Base-by-base conservation (phyloP, 345 rosid genomes). In the Ceriops tagal region DNA sequence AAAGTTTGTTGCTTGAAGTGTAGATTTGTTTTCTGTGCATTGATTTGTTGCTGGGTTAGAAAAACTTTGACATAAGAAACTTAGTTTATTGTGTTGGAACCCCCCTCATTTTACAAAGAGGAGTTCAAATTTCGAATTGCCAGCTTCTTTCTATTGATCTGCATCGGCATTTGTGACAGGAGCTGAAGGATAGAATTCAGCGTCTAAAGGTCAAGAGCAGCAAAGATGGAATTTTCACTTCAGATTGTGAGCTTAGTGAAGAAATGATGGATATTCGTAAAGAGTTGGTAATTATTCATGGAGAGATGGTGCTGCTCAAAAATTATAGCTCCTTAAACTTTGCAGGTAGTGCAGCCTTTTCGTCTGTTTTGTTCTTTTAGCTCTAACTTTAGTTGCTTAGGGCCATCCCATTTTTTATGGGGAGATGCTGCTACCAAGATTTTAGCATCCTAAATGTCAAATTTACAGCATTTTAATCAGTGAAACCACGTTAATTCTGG, bases 181-280 rank as follows among this genome's bases (percentile, higher is more conserved):
- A 93, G 80, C 64, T 90, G 81, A 93, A 93, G 75, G 96, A 77
- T 77, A 81, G 92, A 85, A 92, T 92, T 37, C 85, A 90, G 69
- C 66, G 31, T 69, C 74, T 87, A 6, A 91, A 85, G 71, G 93
- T 80, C 68, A 84, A 68, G 69, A 86, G 84, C 27, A 75, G 80
- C 49, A 79, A 35, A 34, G 80, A 82, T 67, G 96, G 90, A 51
- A 80, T 74, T 37, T 78, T 83, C 49, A 66, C 88, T 55, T 85
- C 92, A 51, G 88, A 83, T 57, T 81, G 90, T 61, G 91, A 89
- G 67, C 89, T 87, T 74, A 86, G 93, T 34, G 93, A 89, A 74
- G 97, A 90, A 76, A 89, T 86, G 91, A 93, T 93, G 98, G 93
- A 87, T 53, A 90, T 90, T 58, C 98, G 96, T 32, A 89, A 79